phyloP scores from a whole-genome alignment of 2,329 filamentous ascomycete species.

The Westerdykella sp. region DNA sequence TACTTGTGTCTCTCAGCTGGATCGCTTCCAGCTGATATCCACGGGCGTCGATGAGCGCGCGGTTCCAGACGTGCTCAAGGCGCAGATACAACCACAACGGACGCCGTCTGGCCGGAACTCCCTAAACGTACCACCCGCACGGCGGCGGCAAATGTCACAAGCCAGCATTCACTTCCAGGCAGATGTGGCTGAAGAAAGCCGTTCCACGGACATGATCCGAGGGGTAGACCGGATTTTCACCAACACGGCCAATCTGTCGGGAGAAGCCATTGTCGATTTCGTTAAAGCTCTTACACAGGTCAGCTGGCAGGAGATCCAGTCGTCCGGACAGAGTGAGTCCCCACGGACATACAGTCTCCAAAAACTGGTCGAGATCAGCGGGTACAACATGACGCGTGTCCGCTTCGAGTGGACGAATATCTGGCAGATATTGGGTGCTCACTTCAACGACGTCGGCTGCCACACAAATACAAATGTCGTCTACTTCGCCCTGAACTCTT shows the following conservation, averaged over 20 bases:
- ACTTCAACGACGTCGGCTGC: constrained; percentile 97
- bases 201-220: constrained; percentile 87
- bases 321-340: constrained; percentile 90
- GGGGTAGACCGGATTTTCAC: constrained; percentile 95
- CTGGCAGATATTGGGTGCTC: constrained; percentile 94
- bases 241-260: constrained; percentile 86
- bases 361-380: constrained; percentile 97
- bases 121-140: constrained; percentile 54
- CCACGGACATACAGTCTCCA: constrained; percentile 95
- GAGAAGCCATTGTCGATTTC: constrained; percentile 93
- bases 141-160: constrained; percentile 42
- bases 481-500: constrained; percentile 91
- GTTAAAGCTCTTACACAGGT: constrained; percentile 88
- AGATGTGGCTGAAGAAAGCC: constrained; percentile 85
- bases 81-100: constrained; percentile 60
- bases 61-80: constrained; percentile 78
- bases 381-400: constrained; percentile 99
- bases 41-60: constrained; percentile 89
- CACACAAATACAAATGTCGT: constrained; percentile 95
- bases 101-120: constrained; percentile 58
- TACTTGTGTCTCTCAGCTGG: constrained; percentile 91
- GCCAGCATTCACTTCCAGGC: constrained; percentile 50
- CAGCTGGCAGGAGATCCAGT: constrained; percentile 98
- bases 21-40: constrained; percentile 89
- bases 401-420: constrained; percentile 98